Evolutionary conservation across 164 flowering plant genomes (phyloP).

Genomic region (Nymphaea thermarum): DNA sequence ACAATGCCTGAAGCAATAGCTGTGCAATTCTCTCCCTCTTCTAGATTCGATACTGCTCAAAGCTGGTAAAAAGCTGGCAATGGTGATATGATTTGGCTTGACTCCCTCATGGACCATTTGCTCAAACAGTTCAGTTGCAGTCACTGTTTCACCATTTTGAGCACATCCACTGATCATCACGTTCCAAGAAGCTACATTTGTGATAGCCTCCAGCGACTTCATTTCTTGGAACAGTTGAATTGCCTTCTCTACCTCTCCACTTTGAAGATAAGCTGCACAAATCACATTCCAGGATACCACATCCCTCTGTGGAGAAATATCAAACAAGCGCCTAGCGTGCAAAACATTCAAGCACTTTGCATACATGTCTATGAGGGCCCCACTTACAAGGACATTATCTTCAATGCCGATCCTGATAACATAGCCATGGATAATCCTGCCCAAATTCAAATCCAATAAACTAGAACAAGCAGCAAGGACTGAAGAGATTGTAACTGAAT

Average conservation of each 20-base stretch:
- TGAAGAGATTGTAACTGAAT: constrained; percentile 35
- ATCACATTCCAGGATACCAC: constrained; percentile 47
- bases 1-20: constrained; percentile 23
- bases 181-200: constrained; percentile 40
- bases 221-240: constrained; percentile 23
- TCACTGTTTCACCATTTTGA: constrained; percentile 30
- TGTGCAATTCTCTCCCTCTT: constrained; percentile 43
- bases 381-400: constrained; percentile 35
- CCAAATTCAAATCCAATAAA: constrained; percentile 27
- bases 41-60: constrained; percentile 33
- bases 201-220: constrained; percentile 22
- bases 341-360: constrained; percentile 33
- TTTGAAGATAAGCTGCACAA: constrained; percentile 26
- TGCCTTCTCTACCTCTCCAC: constrained; percentile 36
- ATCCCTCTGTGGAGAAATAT: constrained; percentile 27
- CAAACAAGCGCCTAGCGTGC: constrained; percentile 33
- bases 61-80: constrained; percentile 35
- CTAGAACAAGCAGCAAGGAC: constrained; percentile 38
- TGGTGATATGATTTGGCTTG: constrained; percentile 41
- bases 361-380: constrained; percentile 48
- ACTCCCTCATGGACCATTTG: constrained; percentile 34
- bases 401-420: constrained; percentile 31
- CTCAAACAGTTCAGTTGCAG: constrained; percentile 24
- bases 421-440: constrained; percentile 43
- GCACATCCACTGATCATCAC: constrained; percentile 43